Evolutionary conservation across 768 basidiomycete species (phyloP).

Genomic region (Boletus patriciae): DNA sequence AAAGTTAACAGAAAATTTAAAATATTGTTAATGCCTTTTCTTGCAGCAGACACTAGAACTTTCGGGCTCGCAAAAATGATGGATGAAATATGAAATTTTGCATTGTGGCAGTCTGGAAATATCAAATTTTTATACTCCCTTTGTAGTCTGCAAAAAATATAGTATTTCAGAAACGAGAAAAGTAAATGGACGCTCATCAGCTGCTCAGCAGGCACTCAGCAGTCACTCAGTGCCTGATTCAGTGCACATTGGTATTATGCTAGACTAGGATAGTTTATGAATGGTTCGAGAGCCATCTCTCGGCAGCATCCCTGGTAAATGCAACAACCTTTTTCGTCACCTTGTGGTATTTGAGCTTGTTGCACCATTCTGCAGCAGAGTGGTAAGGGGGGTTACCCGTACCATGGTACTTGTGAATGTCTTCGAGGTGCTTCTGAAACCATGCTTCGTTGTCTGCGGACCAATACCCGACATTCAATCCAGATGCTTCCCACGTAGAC

Average conservation of each 20-base stretch:
- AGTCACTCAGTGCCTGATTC: no score
- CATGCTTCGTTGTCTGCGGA: not conserved
- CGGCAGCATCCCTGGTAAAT: not conserved
- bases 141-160: not conserved
- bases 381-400: no score
- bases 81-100: no score
- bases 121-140: not conserved
- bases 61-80: not conserved
- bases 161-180: not conserved
- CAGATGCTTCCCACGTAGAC: not conserved
- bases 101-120: no score
- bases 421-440: conserved; percentile 1
- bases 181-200: not conserved
- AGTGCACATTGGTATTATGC: no score
- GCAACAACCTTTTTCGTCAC: not conserved
- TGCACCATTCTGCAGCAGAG: no score
- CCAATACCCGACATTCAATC: not conserved
- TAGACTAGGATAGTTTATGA: not conserved
- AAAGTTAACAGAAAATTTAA: not conserved
- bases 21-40: not conserved
- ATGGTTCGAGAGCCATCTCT: not conserved
- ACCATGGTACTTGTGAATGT: not conserved
- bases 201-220: not conserved
- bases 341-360: no score
- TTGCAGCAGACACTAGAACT: not conserved